Evolutionary conservation across 306 rosid species (phyloP).

Genomic region (Fagus sylvatica): DNA sequence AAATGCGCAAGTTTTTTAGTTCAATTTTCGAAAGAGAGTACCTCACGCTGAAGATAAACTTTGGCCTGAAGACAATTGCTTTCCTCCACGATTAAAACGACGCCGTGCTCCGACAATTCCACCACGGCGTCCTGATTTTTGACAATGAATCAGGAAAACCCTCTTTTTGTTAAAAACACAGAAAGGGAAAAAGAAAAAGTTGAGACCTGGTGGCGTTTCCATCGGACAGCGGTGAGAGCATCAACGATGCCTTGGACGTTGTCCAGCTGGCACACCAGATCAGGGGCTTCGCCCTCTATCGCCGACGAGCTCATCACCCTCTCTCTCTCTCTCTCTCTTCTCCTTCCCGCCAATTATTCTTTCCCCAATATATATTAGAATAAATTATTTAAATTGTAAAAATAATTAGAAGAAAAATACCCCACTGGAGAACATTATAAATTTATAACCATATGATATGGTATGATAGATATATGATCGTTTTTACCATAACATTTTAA

Average conservation of each 20-base stretch:
- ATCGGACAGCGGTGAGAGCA: constrained; percentile 79
- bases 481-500: too few relatives aligned
- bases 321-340: not conserved
- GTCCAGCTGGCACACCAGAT: constrained; percentile 73
- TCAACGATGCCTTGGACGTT: constrained; percentile 89
- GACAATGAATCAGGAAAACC: too few relatives aligned
- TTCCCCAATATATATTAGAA: too few relatives aligned
- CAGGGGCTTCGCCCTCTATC: constrained; percentile 56
- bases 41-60: constrained; percentile 95
- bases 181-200: too few relatives aligned
- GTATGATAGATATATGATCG: too few relatives aligned
- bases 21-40: not conserved
- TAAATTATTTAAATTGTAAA: too few relatives aligned
- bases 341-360: constrained; percentile 36
- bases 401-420: too few relatives aligned
- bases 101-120: constrained; percentile 86
- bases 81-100: constrained; percentile 84
- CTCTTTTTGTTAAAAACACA: too few relatives aligned
- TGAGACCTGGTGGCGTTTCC: constrained; percentile 86
- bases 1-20: too few relatives aligned
- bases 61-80: constrained; percentile 89
- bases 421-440: too few relatives aligned
- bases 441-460: too few relatives aligned
- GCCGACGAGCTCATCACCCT: constrained; percentile 45
- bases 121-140: constrained; percentile 62